Evolutionary conservation across 306 rosid genomes (phyloP).

Genomic region (Cicer arietinum): DNA sequence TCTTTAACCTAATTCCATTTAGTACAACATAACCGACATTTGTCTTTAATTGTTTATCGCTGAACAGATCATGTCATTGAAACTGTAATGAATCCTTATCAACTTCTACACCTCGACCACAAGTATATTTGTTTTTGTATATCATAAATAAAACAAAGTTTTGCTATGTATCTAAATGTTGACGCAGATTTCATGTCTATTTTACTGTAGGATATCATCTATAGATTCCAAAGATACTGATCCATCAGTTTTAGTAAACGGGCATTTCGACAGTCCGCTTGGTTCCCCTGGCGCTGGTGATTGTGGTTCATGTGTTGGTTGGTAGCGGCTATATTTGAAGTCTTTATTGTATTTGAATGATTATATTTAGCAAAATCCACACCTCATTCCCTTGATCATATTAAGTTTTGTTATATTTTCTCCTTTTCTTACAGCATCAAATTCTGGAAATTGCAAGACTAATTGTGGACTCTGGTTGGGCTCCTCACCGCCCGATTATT

Average conservation of each 20-base stretch:
- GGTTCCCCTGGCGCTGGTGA: slow-evolving; percentile 99
- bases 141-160: slow-evolving; percentile 5
- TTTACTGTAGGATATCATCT: slow-evolving; percentile 71
- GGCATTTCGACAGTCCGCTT: slow-evolving; percentile 92
- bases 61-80: neutral
- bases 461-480: slow-evolving; percentile 85
- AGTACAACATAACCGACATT: neutral
- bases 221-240: slow-evolving; percentile 69
- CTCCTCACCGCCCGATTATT: slow-evolving; percentile 77
- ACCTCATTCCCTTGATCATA: slow-evolving; percentile 24
- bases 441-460: slow-evolving; percentile 92
- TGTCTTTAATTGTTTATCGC: neutral
- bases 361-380: slow-evolving; percentile 13
- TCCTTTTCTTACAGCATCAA: slow-evolving; percentile 67
- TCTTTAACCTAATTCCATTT: too few species aligned
- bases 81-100: neutral
- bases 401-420: slow-evolving; percentile 7
- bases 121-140: too few species aligned
- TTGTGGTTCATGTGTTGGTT: slow-evolving; percentile 98
- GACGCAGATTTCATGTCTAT: slow-evolving; percentile 40
- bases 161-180: slow-evolving; percentile 22
- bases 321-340: slow-evolving; percentile 49
- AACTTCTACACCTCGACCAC: neutral
- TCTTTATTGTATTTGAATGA: slow-evolving; percentile 33
- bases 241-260: slow-evolving; percentile 85